Evolutionary conservation across 495 filamentous ascomycete species (phyloP).

Genomic region (Cercophora sp.): DNA sequence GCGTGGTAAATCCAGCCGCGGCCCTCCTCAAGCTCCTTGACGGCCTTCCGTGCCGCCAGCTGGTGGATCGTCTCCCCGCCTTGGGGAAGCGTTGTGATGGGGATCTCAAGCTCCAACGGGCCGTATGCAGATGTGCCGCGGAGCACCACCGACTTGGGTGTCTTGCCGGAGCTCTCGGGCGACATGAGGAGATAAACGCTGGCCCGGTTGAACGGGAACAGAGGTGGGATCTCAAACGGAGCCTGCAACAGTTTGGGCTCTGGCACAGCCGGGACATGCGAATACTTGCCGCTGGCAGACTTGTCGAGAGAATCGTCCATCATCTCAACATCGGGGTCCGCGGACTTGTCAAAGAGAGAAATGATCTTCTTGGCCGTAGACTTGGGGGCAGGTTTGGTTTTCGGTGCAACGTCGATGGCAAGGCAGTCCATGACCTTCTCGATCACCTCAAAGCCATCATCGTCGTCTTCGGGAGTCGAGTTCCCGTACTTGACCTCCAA

Average conservation of each 20-base stretch:
- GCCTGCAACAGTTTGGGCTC: conserved; percentile 57
- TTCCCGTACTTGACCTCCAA: conserved; percentile 57
- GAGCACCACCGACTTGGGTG: conserved; percentile 54
- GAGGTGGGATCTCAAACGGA: conserved; percentile 56
- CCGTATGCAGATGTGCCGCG: conserved; percentile 50
- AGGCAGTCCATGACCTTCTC: conserved; percentile 49
- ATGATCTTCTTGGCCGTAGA: conserved; percentile 45
- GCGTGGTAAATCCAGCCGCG: conserved; percentile 60
- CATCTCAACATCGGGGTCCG: conserved; percentile 38
- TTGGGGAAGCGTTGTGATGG: conserved; percentile 46
- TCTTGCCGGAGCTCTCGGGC: conserved; percentile 38
- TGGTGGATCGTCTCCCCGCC: conserved; percentile 61
- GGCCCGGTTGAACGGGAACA: conserved; percentile 61
- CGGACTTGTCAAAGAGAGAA: conserved; percentile 52
- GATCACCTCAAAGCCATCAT: conserved; percentile 55
- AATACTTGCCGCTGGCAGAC: conserved; percentile 32
- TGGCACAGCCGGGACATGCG: conserved; percentile 45
- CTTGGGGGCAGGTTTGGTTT: conserved; percentile 9
- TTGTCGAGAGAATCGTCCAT: conserved; percentile 25
- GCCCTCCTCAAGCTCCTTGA: conserved; percentile 64
- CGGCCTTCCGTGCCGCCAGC: conserved; percentile 63
- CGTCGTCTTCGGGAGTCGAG: conserved; percentile 19
- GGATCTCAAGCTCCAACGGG: conserved; percentile 58
- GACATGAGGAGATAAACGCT: conserved; percentile 61
- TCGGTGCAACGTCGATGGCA: conserved; percentile 21